Evolutionary conservation across 176 grass and related monocot species (phyloP).

Genomic region (Rhynchospora breviuscula): DNA sequence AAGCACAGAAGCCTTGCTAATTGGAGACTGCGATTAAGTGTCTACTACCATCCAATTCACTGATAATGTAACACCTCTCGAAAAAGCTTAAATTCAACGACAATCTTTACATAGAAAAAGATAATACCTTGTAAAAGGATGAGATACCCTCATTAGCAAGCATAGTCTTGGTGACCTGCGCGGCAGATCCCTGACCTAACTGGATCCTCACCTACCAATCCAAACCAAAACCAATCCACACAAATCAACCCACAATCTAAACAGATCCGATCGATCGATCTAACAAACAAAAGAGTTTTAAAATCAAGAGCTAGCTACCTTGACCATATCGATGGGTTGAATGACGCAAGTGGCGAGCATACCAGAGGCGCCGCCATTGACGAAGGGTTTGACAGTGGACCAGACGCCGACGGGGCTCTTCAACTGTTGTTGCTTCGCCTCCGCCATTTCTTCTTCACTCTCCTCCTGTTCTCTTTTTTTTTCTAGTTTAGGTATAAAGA

Average conservation of each 20-base stretch:
- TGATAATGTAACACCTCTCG: neutral
- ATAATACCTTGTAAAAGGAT: constrained; percentile 78
- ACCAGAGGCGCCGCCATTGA: constrained; percentile 83
- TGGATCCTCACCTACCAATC: constrained; percentile 88
- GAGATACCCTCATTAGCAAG: constrained; percentile 66
- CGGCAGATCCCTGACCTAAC: constrained; percentile 85
- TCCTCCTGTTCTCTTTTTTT: neutral
- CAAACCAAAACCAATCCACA: neutral
- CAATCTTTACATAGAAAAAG: constrained; percentile 1
- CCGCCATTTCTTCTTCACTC: constrained; percentile 45
- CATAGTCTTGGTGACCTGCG: constrained; percentile 72
- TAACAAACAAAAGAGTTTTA: neutral
- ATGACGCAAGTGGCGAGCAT: constrained; percentile 98
- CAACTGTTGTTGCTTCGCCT: constrained; percentile 46
- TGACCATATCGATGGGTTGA: constrained; percentile 97
- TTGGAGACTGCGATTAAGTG: neutral
- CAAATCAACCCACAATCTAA: neutral
- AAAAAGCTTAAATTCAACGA: neutral
- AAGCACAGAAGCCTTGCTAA: neutral
- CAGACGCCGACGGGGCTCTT: constrained; percentile 43
- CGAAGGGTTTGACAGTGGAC: constrained; percentile 78
- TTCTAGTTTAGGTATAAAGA: neutral
- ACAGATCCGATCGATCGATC: constrained; percentile 10
- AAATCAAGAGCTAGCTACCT: constrained; percentile 31
- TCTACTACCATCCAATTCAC: neutral